Conservation (phyloP, 495 filamentous ascomycete genomes). For the Letharia columbiana region DNA sequence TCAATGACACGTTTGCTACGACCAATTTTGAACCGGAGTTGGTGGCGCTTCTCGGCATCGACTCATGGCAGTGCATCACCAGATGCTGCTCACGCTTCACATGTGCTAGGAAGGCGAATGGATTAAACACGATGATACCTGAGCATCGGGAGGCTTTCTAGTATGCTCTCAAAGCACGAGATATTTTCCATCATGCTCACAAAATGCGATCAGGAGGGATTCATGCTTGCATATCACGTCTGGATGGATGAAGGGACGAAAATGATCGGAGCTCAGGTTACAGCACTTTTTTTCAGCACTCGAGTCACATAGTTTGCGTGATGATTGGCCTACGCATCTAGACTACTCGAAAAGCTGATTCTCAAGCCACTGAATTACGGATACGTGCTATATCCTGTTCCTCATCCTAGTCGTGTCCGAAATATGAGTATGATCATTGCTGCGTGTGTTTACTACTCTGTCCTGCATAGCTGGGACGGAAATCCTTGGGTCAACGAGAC, state of each 20-base stretch:
- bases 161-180: not conserved
- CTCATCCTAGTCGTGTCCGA: too few species aligned
- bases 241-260: conserved; percentile 1
- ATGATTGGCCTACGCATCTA: conserved; percentile 1
- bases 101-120: conserved; percentile 5
- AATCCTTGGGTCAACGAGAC: too few species aligned
- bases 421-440: not conserved
- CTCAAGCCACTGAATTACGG: too few species aligned
- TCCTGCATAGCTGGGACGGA: too few species aligned
- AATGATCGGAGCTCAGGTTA: conserved; percentile 2
- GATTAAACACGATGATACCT: conserved; percentile 16
- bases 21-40: conserved; percentile 7
- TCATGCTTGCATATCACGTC: conserved; percentile 14
- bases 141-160: conserved; percentile 3
- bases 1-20: not conserved
- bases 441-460: too few species aligned
- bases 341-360: not conserved
- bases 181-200: not conserved
- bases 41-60: conserved; percentile 1
- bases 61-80: conserved; percentile 9
- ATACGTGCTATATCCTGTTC: not conserved
- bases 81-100: not conserved
- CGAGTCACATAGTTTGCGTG: conserved; percentile 1
- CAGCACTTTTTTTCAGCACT: not conserved
- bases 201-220: not conserved